Conservation (phyloP, 2,329 filamentous ascomycete species). For the Hirsutella thompsonii region DNA sequence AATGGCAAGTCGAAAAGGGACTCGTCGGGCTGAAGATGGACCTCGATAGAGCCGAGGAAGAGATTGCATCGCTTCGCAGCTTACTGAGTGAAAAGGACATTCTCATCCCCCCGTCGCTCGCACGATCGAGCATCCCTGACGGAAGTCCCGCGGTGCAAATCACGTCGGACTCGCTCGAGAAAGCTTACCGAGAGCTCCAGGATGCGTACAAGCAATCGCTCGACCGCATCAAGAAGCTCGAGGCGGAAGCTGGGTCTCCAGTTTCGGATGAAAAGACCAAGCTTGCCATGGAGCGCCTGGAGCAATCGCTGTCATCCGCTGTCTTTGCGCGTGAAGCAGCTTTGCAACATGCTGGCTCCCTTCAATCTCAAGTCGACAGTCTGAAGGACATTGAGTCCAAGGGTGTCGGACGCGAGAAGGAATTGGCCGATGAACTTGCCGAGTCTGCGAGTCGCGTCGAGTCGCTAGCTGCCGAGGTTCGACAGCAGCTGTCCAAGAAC, state of each 20-base stretch:
- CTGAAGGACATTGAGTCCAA: constrained; percentile 43
- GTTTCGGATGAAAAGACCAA: constrained; percentile 43
- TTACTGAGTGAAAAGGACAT: constrained; percentile 78
- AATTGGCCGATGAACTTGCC: constrained; percentile 55
- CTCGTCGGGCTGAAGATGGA: constrained; percentile 88
- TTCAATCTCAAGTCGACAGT: constrained; percentile 47
- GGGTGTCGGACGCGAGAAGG: constrained; percentile 46
- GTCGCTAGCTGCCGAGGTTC: constrained; percentile 65
- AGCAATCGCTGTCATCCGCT: constrained; percentile 54
- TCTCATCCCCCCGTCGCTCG: constrained; percentile 49
- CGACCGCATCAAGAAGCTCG: constrained; percentile 48
- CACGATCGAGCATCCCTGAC: constrained; percentile 25
- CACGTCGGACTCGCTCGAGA: constrained; percentile 59
- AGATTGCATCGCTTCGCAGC: constrained; percentile 70
- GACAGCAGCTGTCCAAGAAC: constrained; percentile 70
- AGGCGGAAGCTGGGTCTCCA: constrained; percentile 23
- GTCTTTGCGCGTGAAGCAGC: constrained; percentile 63
- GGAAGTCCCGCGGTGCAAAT: constrained; percentile 26
- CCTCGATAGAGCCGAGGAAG: constrained; percentile 85
- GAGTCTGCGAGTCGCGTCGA: constrained; percentile 68
- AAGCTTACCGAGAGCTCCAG: constrained; percentile 64
- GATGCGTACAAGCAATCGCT: constrained; percentile 55
- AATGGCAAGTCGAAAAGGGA: constrained; percentile 91
- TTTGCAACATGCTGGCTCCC: constrained; percentile 47
- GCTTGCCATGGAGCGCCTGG: constrained; percentile 50